phyloP scores from a whole-genome alignment of 129 eudicot genomes.

The sunflower (Helianthus annuus) region DNA sequence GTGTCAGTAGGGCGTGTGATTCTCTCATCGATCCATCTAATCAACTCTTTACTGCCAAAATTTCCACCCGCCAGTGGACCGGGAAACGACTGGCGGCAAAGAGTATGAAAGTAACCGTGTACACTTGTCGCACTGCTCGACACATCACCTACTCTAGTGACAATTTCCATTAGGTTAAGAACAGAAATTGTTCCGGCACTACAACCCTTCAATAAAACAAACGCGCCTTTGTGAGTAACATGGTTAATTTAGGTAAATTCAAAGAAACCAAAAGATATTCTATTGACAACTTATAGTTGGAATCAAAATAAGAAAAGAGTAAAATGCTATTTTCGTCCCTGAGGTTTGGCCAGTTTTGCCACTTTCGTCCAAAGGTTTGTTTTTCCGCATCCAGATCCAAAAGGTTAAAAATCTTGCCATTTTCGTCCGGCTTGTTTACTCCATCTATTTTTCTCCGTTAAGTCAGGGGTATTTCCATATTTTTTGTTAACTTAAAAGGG shows the following conservation, averaged over 20 bases:
- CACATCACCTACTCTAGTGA: slow-evolving; percentile 40
- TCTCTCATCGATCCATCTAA: slow-evolving; percentile 92
- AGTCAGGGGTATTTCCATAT: no score
- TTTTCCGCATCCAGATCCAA: no score
- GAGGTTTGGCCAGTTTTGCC: no score
- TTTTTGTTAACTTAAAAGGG: no score
- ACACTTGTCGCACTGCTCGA: slow-evolving; percentile 43
- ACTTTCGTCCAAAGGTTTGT: no score
- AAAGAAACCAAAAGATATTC: slow-evolving; percentile 8
- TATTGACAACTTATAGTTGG: not conserved
- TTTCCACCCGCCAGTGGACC: slow-evolving; percentile 91
- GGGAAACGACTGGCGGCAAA: slow-evolving; percentile 76
- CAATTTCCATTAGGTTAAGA: slow-evolving; percentile 72
- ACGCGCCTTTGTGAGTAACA: slow-evolving; percentile 4
- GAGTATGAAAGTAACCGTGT: slow-evolving; percentile 60
- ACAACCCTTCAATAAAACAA: slow-evolving; percentile 46
- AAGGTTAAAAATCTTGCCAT: no score
- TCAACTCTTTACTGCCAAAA: slow-evolving; percentile 71
- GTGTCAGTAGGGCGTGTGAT: slow-evolving; percentile 52
- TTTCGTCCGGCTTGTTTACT: no score
- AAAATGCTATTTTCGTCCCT: not conserved
- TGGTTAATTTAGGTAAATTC: slow-evolving; percentile 15
- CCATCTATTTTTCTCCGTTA: no score
- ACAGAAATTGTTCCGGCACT: slow-evolving; percentile 58
- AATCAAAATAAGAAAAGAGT: not conserved